phyloP scores from a whole-genome alignment of 129 eudicot species.

The Smallanthus sonchifolius region DNA sequence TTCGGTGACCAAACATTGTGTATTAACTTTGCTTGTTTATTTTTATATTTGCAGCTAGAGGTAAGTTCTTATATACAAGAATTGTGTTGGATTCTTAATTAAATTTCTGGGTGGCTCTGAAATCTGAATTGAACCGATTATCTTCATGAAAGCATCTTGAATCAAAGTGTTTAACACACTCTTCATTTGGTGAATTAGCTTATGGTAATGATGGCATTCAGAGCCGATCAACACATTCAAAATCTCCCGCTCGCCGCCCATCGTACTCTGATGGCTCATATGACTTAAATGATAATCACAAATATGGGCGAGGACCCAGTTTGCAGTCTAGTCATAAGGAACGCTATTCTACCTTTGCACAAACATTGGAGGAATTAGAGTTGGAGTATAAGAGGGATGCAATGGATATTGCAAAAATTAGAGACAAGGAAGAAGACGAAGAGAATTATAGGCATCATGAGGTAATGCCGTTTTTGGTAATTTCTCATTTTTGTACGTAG shows the following conservation, averaged over 20 bases:
- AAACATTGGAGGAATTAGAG: slow-evolving; percentile 72
- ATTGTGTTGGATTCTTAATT: slow-evolving; percentile 71
- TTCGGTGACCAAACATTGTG: neutral
- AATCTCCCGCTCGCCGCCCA: slow-evolving; percentile 58
- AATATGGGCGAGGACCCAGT: slow-evolving; percentile 43
- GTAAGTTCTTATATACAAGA: slow-evolving; percentile 90
- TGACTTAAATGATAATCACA: slow-evolving; percentile 53
- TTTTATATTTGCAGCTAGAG: slow-evolving; percentile 76
- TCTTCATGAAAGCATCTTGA: slow-evolving; percentile 52
- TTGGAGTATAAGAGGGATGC: slow-evolving; percentile 68
- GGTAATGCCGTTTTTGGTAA: slow-evolving; percentile 33
- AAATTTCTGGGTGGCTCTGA: slow-evolving; percentile 57
- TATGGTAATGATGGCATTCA: slow-evolving; percentile 75
- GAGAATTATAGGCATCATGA: slow-evolving; percentile 83
- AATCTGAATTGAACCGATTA: slow-evolving; percentile 55
- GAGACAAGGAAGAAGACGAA: slow-evolving; percentile 82
- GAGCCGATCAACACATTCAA: slow-evolving; percentile 68
- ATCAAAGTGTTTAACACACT: slow-evolving; percentile 66
- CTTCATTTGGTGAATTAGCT: slow-evolving; percentile 89
- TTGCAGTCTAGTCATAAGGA: slow-evolving; percentile 42
- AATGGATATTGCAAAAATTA: slow-evolving; percentile 59
- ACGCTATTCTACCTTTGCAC: slow-evolving; percentile 44
- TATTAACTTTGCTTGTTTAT: slow-evolving; percentile 43
- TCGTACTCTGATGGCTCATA: slow-evolving; percentile 49
- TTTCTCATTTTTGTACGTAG: neutral